Percentiles rank a stretch among this genome's conserved stretches.
Conservation (phyloP, 768 basidiomycete genomes). For the Mrakia gelida region DNA sequence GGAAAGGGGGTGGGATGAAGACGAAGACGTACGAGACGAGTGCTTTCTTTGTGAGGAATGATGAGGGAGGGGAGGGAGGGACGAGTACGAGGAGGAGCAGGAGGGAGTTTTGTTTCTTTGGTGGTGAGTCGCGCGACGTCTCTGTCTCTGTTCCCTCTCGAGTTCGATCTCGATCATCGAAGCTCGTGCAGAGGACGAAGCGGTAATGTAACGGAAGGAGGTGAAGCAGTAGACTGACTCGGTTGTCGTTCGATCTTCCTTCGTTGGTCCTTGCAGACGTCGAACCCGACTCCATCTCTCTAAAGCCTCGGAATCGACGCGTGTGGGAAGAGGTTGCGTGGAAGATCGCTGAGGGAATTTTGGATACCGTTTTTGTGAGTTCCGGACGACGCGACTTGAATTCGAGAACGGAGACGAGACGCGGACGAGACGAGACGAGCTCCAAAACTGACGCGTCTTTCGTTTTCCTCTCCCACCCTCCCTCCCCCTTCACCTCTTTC, state of each 20-base stretch:
- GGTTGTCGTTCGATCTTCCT: too few species aligned
- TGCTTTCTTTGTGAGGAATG: slow-evolving; percentile 74
- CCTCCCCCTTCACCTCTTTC: too few species aligned
- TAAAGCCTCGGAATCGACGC: slow-evolving; percentile 56
- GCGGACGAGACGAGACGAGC: too few species aligned
- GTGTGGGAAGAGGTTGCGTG: slow-evolving; percentile 82
- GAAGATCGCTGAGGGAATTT: slow-evolving; percentile 59
- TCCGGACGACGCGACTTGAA: too few species aligned
- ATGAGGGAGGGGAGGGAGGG: slow-evolving; percentile 37
- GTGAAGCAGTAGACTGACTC: too few species aligned
- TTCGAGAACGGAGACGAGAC: too few species aligned
- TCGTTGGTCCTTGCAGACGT: slow-evolving; percentile 15
- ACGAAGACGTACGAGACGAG: slow-evolving; percentile 59
- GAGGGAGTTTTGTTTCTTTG: slow-evolving; percentile 83
- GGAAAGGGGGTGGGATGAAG: neutral
- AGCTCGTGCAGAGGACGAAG: too few species aligned
- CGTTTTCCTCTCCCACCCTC: neutral
- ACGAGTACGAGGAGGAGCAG: slow-evolving; percentile 1
- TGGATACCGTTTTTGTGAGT: slow-evolving; percentile 75
- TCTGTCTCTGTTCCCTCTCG: slow-evolving; percentile 63
- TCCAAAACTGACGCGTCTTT: neutral
- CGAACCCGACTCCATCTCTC: slow-evolving; percentile 50
- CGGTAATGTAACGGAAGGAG: too few species aligned
- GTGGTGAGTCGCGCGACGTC: slow-evolving; percentile 42
- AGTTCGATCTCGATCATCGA: too few species aligned